phyloP scores from a whole-genome alignment of 176 grass and related monocot genomes.

The Luzula sylvatica region DNA sequence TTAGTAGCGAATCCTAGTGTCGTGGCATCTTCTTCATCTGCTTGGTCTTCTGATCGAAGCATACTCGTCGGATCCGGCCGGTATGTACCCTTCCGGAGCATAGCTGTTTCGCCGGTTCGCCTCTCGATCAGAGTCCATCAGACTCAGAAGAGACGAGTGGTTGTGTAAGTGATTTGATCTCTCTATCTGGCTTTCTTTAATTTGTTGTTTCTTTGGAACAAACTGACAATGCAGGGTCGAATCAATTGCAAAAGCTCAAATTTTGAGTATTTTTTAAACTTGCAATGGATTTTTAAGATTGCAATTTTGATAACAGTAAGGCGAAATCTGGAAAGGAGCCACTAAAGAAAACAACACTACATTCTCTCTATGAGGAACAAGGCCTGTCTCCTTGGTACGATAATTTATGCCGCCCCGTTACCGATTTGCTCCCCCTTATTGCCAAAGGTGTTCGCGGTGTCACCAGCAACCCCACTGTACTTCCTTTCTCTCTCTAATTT shows the following conservation, averaged over 20 bases:
- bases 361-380: conserved; percentile 81
- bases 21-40: conserved; percentile 13
- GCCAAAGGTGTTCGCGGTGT: conserved; percentile 73
- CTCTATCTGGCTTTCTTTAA: background rate
- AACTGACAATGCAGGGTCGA: too few species aligned
- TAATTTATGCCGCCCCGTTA: conserved; percentile 92
- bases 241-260: too few species aligned
- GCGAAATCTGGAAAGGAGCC: conserved; percentile 72
- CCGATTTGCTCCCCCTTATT: conserved; percentile 79
- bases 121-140: conserved; percentile 26
- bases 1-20: conserved; percentile 24
- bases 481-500: background rate
- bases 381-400: conserved; percentile 97
- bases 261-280: too few species aligned
- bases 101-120: conserved; percentile 8
- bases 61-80: background rate
- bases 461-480: conserved; percentile 96
- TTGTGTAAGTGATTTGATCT: conserved; percentile 17
- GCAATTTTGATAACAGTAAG: too few species aligned
- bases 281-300: too few species aligned
- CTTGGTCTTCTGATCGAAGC: conserved; percentile 14
- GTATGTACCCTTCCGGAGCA: conserved; percentile 1
- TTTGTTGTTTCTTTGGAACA: too few species aligned
- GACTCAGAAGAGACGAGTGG: conserved; percentile 7
- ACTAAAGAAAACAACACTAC: conserved; percentile 58